Conservation (phyloP, 768 basidiomycete genomes). For the Auricularia sp. region DNA sequence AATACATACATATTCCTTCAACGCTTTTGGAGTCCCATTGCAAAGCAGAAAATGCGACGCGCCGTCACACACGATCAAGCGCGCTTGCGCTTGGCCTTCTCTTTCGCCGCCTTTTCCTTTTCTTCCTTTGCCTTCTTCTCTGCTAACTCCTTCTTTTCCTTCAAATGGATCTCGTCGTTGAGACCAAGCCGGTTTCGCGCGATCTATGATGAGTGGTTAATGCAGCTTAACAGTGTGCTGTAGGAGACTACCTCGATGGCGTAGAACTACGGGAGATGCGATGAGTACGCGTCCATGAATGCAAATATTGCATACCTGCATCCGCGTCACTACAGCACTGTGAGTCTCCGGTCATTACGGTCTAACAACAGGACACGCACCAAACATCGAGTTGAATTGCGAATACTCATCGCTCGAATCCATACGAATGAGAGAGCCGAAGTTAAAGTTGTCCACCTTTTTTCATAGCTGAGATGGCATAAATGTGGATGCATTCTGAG, state of each 20-base stretch:
- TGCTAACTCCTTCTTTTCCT: conserved; percentile 58
- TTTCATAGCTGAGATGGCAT: conserved; percentile 56
- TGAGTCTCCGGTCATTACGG: neutral
- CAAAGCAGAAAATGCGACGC: no score
- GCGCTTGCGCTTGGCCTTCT: neutral
- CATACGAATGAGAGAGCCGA: conserved; percentile 85
- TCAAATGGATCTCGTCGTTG: conserved; percentile 77
- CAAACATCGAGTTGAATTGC: conserved; percentile 90
- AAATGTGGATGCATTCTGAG: neutral
- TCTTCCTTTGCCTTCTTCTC: conserved; percentile 48
- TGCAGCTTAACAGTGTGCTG: neutral
- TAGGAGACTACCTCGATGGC: conserved; percentile 62
- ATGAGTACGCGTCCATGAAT: neutral
- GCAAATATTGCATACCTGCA: conserved; percentile 40
- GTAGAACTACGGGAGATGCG: conserved; percentile 56
- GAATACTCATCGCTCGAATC: conserved; percentile 74
- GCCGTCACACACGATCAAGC: neutral
- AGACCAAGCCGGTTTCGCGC: conserved; percentile 83
- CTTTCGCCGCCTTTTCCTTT: conserved; percentile 23
- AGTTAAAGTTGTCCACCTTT: conserved; percentile 89
- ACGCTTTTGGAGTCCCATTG: no score
- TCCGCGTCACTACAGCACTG: conserved; percentile 44
- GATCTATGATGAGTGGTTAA: conserved; percentile 41
- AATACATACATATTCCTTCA: neutral
- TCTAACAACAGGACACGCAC: conserved; percentile 29